Base-by-base conservation (phyloP, 257 asterid genomes). In the Solanum chiquidenum region DNA sequence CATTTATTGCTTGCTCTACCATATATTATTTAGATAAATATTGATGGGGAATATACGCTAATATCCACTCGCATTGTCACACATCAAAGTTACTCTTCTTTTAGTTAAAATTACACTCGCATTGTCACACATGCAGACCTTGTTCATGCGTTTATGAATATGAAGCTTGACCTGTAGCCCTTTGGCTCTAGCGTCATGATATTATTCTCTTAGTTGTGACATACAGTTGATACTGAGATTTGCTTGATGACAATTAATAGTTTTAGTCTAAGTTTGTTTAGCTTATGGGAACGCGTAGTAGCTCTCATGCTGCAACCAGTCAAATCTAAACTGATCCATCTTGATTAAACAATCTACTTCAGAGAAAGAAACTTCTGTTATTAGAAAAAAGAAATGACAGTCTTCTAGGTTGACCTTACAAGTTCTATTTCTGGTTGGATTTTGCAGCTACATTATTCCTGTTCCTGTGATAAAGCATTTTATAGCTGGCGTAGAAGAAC, bases 401-500 rank as follows among this genome's bases (percentile, higher is more conserved):
- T 46, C 66, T 80, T 31, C 42, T 44, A 27, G 10, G 29, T 80
- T 80, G 68, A 49, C 11, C 84, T 80, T 80, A 46, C 68, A 18
- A 80, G 85, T 46, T 80, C 62, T 16, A 44, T 49, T 16, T 80
- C 12, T 46, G 27, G 27, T 46, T 84, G 68, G 42, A 34, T 73
- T 84, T 84, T 90, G 90, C 94, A 95, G 99, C 84, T 97, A 97
- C 88, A 95, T 97, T 89, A 97, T 97, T 91, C 99, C 99, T 58
- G 98, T 94, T 69, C 98, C 99, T 62, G 98, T 95, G 82, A 95
- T 97, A 90, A 95, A 93, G 89, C 98, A 91, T 92, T 97, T 97
- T 92, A 92, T 95, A 60, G 88, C 92, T 73, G 98, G 99, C 42
- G 95, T 97, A 80, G 98, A 97, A 92, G 98, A 94, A 91, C 92